These are phyloP conservation scores for Inga oerstediana DNA, from an alignment of 306 rosid genomes.

Conservation along the genomic window DNA sequence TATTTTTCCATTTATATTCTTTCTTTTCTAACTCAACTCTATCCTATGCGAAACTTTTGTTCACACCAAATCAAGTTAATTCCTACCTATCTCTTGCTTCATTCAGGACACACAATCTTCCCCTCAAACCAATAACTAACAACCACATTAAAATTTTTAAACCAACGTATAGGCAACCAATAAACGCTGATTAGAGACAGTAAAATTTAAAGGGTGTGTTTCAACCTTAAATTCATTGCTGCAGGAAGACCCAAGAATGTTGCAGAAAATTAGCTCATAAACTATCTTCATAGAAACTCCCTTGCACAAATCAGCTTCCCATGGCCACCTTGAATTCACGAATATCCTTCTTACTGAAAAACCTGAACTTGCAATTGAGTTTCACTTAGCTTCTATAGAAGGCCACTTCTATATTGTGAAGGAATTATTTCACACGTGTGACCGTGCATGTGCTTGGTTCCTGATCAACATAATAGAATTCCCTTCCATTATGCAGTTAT, in stretches of 20 bases:
- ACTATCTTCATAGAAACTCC: not conserved
- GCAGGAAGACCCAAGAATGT: not conserved
- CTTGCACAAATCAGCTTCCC: not conserved
- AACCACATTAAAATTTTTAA: too few species aligned
- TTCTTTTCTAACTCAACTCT: too few species aligned
- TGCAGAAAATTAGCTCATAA: not conserved
- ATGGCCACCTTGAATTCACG: constrained; percentile 6
- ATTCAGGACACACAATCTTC: too few species aligned
- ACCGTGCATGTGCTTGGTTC: not conserved
- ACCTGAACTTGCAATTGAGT: not conserved
- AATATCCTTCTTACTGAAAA: not conserved
- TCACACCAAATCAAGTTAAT: too few species aligned
- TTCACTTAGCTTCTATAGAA: not conserved
- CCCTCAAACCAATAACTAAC: not conserved
- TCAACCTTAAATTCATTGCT: not conserved
- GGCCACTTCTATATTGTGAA: not conserved
- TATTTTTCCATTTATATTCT: too few species aligned
- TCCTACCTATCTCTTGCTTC: too few species aligned
- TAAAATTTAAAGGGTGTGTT: not conserved
- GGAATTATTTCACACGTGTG: not conserved
- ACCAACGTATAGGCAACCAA: not conserved
- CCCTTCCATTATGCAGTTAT: constrained; percentile 26
- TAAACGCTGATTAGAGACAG: too few species aligned
- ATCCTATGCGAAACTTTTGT: too few species aligned
- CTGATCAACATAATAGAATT: not conserved